These are phyloP conservation scores for Chlorociboria aeruginascens DNA, from an alignment of 495 filamentous ascomycete species.

Conservation along the genomic window DNA sequence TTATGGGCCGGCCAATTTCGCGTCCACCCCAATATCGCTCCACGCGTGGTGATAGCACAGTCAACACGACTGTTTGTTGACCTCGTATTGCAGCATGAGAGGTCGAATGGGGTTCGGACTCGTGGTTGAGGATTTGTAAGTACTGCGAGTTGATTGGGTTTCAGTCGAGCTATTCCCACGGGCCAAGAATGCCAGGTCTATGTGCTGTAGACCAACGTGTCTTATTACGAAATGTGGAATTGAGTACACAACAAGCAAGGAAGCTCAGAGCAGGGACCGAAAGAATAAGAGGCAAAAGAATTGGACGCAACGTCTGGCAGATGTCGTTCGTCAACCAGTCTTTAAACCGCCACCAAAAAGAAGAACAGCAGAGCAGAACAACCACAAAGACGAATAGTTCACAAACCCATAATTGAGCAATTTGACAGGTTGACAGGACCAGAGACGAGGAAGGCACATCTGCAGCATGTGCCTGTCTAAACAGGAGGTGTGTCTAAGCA, in stretches of 20 bases:
- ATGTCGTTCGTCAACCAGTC: no score
- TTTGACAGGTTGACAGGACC: no score
- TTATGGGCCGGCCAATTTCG: conserved; percentile 4
- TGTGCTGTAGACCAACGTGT: conserved; percentile 6
- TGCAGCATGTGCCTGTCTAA: no score
- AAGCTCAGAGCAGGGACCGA: conserved; percentile 6
- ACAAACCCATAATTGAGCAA: no score
- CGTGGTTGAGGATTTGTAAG: not conserved
- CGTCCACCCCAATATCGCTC: conserved; percentile 6
- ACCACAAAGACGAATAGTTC: no score
- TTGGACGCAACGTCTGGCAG: conserved; percentile 2
- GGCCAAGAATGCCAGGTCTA: conserved; percentile 3
- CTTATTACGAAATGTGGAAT: conserved; percentile 45
- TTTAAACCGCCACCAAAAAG: no score
- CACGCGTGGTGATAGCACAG: not conserved
- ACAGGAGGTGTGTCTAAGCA: no score
- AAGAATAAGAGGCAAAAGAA: conserved; percentile 10
- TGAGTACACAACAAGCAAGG: conserved; percentile 34
- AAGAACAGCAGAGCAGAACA: no score
- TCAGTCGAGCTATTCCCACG: conserved; percentile 2
- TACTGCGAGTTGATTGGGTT: not conserved
- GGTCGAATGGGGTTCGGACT: conserved; percentile 3
- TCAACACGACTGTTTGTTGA: conserved; percentile 9
- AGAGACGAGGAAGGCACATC: no score
- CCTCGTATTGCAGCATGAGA: conserved; percentile 5